Base-by-base conservation (phyloP, 1,139 yeast species). In the Arxiozyma telluris region DNA sequence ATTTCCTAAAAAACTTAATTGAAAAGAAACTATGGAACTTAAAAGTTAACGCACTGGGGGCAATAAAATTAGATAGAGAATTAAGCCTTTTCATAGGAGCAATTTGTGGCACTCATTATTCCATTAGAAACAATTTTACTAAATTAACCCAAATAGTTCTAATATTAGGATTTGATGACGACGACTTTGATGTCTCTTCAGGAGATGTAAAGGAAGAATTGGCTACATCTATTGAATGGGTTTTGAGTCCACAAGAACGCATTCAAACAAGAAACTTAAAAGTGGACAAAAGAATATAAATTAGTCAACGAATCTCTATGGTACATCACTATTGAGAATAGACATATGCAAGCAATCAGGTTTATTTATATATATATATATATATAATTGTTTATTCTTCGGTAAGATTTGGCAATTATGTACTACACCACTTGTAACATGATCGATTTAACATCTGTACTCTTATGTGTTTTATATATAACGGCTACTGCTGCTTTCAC, bases 1-100 rank as follows among this genome's bases (percentile, higher is more conserved):
- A 76, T 76, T 43, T 62, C 73, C 21, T 68, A 75, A 65, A 70
- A 82, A 63, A 77, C 58, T 65, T 83, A 45, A 64, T 88, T 5
- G 96, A 91, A 63, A 77, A 79, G 60, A 83, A 83, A 62, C 73
- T 93, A 45, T 79, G 90, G 80, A 61, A 75, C 4, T 74, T 87
- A 47, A 81, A 82, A 53, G 82, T 89, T 58, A 90, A 87, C 63
- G 96, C 87, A 60, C 72, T 87, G 50, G 98, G 98, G 0, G 84
- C 96, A 0, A 78, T 90, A 41, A 85, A 84, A 59, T 73, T 94
- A 52, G 98, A 94, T 62, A 81, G 87, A 57, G 97, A 91, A 67
- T 73, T 91, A 48, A 82, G 93, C 44, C 76, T 80, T 49, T 77
- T 91, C 44, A 87, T 93, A 51, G 78, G 81, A 53, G 85, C 83